phyloP scores from a whole-genome alignment of 352 stramenopile species.

The Pythium grandisporangium region DNA sequence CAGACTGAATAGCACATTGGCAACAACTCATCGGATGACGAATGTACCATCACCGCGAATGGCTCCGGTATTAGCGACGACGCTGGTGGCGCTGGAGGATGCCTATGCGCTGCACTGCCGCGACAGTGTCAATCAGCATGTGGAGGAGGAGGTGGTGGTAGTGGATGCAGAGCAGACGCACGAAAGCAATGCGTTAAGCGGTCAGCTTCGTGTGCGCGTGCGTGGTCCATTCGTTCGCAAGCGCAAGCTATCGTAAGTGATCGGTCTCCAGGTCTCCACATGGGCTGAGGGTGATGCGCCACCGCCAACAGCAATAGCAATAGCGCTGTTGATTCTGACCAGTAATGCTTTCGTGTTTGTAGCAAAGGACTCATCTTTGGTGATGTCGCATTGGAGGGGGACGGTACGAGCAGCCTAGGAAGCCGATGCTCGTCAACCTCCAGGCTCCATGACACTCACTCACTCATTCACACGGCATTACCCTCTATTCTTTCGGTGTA shows the following conservation, averaged over 20 bases:
- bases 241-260: conserved; percentile 71
- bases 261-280: not conserved
- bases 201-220: conserved; percentile 19
- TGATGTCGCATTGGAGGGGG: conserved; percentile 62
- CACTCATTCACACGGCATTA: too few species aligned
- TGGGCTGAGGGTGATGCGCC: not conserved
- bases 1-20: too few species aligned
- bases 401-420: conserved; percentile 16
- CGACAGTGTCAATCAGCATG: not conserved
- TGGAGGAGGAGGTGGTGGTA: not conserved
- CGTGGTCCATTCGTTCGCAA: conserved; percentile 69
- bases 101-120: conserved; percentile 7
- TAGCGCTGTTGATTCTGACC: conserved; percentile 1
- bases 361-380: conserved; percentile 80
- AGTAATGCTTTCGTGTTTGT: too few species aligned
- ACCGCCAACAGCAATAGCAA: not conserved
- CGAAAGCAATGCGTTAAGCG: not conserved
- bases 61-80: too few species aligned
- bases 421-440: not conserved
- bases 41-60: too few species aligned
- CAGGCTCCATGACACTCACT: too few species aligned
- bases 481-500: too few species aligned
- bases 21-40: too few species aligned
- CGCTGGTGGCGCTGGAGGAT: conserved; percentile 11
- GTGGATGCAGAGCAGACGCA: not conserved